A percentile compares a stretch with the other conserved stretches of the same genome.
Evolutionary conservation across 768 basidiomycete species (phyloP).

Genomic region (Lentinula boryana): DNA sequence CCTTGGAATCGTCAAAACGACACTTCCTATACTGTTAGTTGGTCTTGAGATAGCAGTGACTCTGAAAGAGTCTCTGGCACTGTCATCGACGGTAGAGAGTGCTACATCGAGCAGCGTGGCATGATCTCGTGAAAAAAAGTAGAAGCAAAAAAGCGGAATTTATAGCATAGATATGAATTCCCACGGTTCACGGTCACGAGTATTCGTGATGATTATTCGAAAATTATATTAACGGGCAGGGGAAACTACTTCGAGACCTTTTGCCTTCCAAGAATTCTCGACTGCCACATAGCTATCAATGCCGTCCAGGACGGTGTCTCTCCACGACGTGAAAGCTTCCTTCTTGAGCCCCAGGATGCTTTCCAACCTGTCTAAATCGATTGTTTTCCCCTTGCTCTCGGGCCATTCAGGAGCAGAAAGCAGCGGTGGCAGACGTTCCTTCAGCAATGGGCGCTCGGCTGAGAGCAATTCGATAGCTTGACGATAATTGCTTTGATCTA

Average conservation of each 20-base stretch:
- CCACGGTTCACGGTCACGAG: conserved; percentile 25
- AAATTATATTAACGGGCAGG: not conserved
- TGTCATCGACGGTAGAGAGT: conserved; percentile 50
- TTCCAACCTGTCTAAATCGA: not conserved
- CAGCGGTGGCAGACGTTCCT: conserved; percentile 9
- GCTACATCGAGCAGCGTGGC: conserved; percentile 59
- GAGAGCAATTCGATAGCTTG: conserved; percentile 9
- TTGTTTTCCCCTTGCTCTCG: not conserved
- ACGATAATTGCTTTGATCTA: conserved; percentile 3
- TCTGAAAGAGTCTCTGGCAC: conserved; percentile 54
- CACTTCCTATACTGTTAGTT: conserved; percentile 58
- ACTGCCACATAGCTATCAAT: conserved; percentile 10
- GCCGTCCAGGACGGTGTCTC: conserved; percentile 11
- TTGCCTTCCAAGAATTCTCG: conserved; percentile 11
- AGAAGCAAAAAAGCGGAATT: not conserved
- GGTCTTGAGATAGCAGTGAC: conserved; percentile 52
- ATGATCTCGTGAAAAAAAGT: conserved; percentile 39
- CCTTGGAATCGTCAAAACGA: conserved; percentile 46
- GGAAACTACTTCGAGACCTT: conserved; percentile 10
- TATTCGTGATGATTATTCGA: not conserved
- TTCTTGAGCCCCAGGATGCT: conserved; percentile 5
- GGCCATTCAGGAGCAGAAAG: conserved; percentile 4
- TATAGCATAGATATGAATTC: conserved; percentile 29
- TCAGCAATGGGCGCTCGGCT: conserved; percentile 10
- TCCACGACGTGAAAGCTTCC: conserved; percentile 9